These are phyloP conservation scores for Rhizopogon sp. DNA, from an alignment of 768 basidiomycete species.

Conservation along the genomic window DNA sequence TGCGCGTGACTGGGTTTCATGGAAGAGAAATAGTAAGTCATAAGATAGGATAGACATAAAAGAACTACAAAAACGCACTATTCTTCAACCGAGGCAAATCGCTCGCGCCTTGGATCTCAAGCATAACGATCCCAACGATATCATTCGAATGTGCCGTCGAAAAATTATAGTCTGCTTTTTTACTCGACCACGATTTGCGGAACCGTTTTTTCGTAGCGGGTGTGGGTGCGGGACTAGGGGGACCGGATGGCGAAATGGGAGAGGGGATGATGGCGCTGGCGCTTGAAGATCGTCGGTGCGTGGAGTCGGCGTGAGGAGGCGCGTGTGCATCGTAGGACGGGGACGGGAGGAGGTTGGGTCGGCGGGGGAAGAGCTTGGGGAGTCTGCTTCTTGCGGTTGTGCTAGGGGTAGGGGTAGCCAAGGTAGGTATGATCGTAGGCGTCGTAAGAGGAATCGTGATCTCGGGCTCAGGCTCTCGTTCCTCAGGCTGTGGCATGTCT, in stretches of 20 bases:
- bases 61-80: conserved; percentile 45
- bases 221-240: background rate
- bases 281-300: conserved; percentile 28
- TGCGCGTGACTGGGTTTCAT: conserved; percentile 60
- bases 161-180: conserved; percentile 51
- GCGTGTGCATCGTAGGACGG: conserved; percentile 24
- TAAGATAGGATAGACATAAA: background rate
- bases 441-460: conserved; percentile 11
- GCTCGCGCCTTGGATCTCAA: conserved; percentile 81
- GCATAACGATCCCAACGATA: conserved; percentile 90
- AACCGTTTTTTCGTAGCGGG: conserved; percentile 31
- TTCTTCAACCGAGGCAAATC: conserved; percentile 86
- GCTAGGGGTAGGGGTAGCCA: conserved; percentile 20
- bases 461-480: conserved; percentile 15
- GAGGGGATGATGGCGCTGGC: conserved; percentile 18
- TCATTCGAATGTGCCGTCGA: conserved; percentile 57
- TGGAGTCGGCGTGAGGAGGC: conserved; percentile 18
- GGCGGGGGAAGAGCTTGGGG: conserved; percentile 31
- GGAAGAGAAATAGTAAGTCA: too few species aligned
- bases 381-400: conserved; percentile 20
- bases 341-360: conserved; percentile 24
- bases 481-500: background rate
- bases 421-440: conserved; percentile 14
- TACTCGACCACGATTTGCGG: conserved; percentile 34
- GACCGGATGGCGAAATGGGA: background rate